A percentile compares a stretch with the other conserved stretches of the same genome.
Conservation (phyloP, 1,139 yeast species). For the Magnusiomyces tetraspermus region DNA sequence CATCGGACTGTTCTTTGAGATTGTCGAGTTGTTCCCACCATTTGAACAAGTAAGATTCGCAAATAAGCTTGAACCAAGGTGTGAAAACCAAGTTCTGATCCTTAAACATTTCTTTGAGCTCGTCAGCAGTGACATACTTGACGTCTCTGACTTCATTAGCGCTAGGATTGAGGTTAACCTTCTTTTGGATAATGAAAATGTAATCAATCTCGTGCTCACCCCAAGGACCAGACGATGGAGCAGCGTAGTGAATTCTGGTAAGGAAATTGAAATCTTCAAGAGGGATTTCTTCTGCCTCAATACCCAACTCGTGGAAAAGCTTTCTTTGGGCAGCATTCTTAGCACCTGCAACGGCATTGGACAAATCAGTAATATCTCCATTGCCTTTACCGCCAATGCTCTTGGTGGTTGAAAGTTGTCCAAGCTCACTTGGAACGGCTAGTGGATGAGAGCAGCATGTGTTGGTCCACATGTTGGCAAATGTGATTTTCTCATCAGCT, state of each 20-base stretch:
- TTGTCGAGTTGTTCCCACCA: slow-evolving; percentile 84
- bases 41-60: slow-evolving; percentile 77
- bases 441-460: slow-evolving; percentile 98
- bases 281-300: slow-evolving; percentile 50
- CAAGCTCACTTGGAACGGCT: slow-evolving; percentile 73
- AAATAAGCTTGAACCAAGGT: slow-evolving; percentile 96
- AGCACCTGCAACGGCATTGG: slow-evolving; percentile 63
- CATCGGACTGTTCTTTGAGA: slow-evolving; percentile 36
- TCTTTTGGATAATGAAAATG: slow-evolving; percentile 65
- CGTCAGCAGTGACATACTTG: slow-evolving; percentile 59
- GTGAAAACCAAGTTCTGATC: slow-evolving; percentile 62
- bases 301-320: slow-evolving; percentile 87
- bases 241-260: slow-evolving; percentile 90
- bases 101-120: slow-evolving; percentile 66
- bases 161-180: slow-evolving; percentile 50
- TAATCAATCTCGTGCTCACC: slow-evolving; percentile 98
- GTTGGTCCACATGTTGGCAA: slow-evolving; percentile 95
- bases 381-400: neutral
- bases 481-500: slow-evolving; percentile 92
- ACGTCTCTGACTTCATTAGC: slow-evolving; percentile 68
- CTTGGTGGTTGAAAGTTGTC: slow-evolving; percentile 25
- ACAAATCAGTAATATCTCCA: slow-evolving; percentile 33
- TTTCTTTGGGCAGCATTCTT: slow-evolving; percentile 87
- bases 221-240: slow-evolving; percentile 81
- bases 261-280: slow-evolving; percentile 63